Base-by-base conservation (phyloP, 83 land plant genomes). In the Larix sibirica region DNA sequence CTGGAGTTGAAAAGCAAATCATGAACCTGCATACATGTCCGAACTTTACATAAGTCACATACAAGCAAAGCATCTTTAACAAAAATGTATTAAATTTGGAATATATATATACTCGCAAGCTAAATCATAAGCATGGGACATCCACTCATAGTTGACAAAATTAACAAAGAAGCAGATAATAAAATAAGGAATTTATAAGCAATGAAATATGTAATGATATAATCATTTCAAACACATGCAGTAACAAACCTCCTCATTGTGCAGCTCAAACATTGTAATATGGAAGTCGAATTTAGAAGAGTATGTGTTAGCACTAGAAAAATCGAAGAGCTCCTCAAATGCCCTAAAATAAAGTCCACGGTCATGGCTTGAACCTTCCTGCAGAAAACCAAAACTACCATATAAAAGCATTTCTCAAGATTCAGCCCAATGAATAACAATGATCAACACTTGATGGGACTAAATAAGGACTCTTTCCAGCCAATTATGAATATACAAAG, bases 341-440 rank as follows among this genome's bases (percentile, higher is more conserved):
- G 93, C 86, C 38, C 98, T 84, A 74, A 88, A 88, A 81, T 93
- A 95, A 17, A 97, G 79, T 65, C 99, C 99, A 81, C 97, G 97
- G 50, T 97, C 99, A 85, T 91, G 84, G 87, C 83, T 88, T 47
- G 96, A 91, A 20, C 99, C 99, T 90, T 97, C 99, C 98, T 97
- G 95, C 60, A 83, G 81, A 83, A 66, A 62, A 61, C 16, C 63
- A 69, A 4, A 73, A 54, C 24, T 73, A 42, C 40, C 5, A 40
- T 20, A 42, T 42, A 16, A 14, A 33, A 69, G n/a, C n/a, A 33
- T 69, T 69, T 69, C 38, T 17, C 1, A 69, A 36, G 7, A 31
- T 69, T 33, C 21, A 36, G n/a, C 42, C 33, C n/a, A 73, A 73
- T 10, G 54, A 73, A 73, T 42, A 4, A 8, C 50, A 36, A 40